These are phyloP conservation scores for Aspergillus sp. DNA, from an alignment of 2,329 filamentous ascomycete species.

Conservation along the genomic window DNA sequence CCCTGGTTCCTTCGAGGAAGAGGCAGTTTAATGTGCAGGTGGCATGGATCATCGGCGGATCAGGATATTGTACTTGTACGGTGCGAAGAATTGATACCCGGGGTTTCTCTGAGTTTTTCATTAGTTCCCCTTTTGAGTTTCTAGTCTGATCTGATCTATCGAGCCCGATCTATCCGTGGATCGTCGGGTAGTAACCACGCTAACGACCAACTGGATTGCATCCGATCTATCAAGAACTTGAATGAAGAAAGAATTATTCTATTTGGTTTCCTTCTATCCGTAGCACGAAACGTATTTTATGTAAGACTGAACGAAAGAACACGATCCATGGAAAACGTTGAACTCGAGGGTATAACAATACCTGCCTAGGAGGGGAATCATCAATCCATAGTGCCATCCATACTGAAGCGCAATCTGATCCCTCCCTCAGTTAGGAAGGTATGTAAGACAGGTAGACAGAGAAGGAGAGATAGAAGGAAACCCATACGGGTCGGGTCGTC, in stretches of 20 bases:
- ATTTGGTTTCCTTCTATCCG: conserved; percentile 3
- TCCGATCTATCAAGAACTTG: background rate
- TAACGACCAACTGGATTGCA: background rate
- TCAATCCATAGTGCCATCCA: no score
- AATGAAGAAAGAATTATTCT: background rate
- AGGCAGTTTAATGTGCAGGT: background rate
- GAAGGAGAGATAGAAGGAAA: background rate
- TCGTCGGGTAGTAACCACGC: background rate
- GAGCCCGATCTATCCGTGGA: background rate
- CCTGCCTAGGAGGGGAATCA: background rate
- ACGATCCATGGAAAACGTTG: background rate
- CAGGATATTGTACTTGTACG: conserved; percentile 13
- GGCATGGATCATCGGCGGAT: conserved; percentile 1
- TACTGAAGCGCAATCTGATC: no score
- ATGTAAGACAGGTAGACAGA: background rate
- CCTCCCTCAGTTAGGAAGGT: no score
- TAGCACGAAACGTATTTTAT: background rate
- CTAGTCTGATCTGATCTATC: background rate
- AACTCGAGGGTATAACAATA: background rate
- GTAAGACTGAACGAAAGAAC: background rate
- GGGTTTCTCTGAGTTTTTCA: conserved; percentile 7
- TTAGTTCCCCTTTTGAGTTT: conserved; percentile 3
- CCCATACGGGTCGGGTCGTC: background rate
- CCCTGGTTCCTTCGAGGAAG: background rate
- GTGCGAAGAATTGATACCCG: conserved; percentile 21